Conservation (phyloP, 805 yeast genomes). For the Candida dendrica region DNA sequence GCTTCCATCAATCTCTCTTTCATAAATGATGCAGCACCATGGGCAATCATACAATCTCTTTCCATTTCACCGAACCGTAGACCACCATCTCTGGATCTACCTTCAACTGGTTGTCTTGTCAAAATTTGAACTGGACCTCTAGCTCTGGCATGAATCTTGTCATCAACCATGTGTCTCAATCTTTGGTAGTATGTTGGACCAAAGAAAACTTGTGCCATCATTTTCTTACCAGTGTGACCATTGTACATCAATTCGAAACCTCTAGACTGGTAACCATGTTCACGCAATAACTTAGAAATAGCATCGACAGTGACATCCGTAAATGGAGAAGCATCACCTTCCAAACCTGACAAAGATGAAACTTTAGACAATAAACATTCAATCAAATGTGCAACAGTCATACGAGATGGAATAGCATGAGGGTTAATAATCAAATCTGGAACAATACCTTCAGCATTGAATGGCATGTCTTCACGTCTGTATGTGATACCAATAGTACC, state of each 20-base stretch:
- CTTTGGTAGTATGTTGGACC: conserved; percentile 99
- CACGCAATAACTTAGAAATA: conserved; percentile 83
- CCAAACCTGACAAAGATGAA: conserved; percentile 88
- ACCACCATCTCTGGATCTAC: conserved; percentile 99
- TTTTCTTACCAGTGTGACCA: conserved; percentile 97
- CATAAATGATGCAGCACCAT: conserved; percentile 97
- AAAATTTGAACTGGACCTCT: conserved; percentile 97
- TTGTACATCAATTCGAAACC: conserved; percentile 98
- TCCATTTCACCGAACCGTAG: conserved; percentile 99
- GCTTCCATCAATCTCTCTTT: conserved; percentile 98
- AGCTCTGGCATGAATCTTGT: conserved; percentile 97
- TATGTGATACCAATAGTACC: conserved; percentile 99
- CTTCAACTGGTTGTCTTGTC: conserved; percentile 98
- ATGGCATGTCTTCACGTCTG: conserved; percentile 98
- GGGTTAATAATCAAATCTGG: conserved; percentile 98
- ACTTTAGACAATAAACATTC: conserved; percentile 96
- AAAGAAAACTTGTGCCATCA: conserved; percentile 97
- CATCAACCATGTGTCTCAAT: conserved; percentile 98
- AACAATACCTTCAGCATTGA: conserved; percentile 89
- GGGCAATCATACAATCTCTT: conserved; percentile 99
- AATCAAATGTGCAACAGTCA: conserved; percentile 99
- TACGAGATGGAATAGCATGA: conserved; percentile 99
- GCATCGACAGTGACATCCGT: conserved; percentile 98
- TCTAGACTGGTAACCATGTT: conserved; percentile 95
- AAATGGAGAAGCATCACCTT: conserved; percentile 99